phyloP scores from a whole-genome alignment of 495 filamentous ascomycete genomes.

The Polyplosphaeria fusca region DNA sequence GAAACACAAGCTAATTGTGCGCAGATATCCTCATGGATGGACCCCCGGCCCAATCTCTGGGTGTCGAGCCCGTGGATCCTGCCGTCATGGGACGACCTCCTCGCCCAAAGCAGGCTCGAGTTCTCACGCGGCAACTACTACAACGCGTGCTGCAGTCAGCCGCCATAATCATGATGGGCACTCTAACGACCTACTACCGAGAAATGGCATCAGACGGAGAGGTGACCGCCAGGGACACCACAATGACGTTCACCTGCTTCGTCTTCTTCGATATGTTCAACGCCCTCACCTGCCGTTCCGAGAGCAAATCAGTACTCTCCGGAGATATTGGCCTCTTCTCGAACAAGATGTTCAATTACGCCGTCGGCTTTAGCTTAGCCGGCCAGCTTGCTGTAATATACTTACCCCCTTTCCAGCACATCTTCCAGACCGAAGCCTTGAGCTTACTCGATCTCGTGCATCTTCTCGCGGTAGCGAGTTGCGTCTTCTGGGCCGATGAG shows the following conservation, averaged over 20 bases:
- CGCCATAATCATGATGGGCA: constrained; percentile 83
- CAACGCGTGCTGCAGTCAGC: constrained; percentile 84
- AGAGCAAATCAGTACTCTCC: constrained; percentile 79
- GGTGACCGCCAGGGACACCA: constrained; percentile 90
- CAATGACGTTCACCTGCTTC: constrained; percentile 98
- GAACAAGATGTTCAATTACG: constrained; percentile 95
- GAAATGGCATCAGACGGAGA: constrained; percentile 80
- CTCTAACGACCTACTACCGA: constrained; percentile 81
- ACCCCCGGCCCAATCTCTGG: constrained; percentile 92
- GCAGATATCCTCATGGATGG: constrained; percentile 99
- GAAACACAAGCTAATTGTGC: constrained; percentile 8
- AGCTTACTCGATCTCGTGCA: constrained; percentile 66
- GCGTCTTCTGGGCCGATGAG: constrained; percentile 94
- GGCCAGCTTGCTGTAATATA: constrained; percentile 92
- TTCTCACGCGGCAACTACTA: constrained; percentile 78
- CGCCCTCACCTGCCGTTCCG: constrained; percentile 86
- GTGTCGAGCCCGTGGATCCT: constrained; percentile 92
- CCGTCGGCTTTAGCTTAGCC: constrained; percentile 75
- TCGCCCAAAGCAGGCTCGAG: constrained; percentile 75
- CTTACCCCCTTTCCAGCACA: constrained; percentile 83
- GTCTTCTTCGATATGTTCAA: constrained; percentile 99
- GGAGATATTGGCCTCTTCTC: constrained; percentile 79
- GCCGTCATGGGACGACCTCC: constrained; percentile 91
- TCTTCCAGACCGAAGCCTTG: constrained; percentile 93
- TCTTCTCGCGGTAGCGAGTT: constrained; percentile 71